Conservation (phyloP, 169 alveolate species). For the Plasmodium falciparum region DNA sequence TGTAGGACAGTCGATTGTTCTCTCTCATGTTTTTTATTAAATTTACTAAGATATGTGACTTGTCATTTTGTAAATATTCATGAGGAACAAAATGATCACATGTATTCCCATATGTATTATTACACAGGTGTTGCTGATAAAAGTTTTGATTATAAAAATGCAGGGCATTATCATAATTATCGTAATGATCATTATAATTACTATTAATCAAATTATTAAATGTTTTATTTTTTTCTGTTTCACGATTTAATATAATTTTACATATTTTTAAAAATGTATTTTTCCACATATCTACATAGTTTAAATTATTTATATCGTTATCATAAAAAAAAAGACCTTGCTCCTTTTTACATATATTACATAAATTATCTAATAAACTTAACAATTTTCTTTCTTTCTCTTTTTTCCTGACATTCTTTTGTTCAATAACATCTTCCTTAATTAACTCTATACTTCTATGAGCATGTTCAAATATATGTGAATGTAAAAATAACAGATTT, state of each 20-base stretch:
- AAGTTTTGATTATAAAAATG: too few relatives aligned
- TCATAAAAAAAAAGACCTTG: slow-evolving; percentile 21
- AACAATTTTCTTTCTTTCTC: slow-evolving; percentile 23
- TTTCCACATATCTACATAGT: slow-evolving; percentile 41
- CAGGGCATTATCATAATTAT: too few relatives aligned
- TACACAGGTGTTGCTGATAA: neutral
- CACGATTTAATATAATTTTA: neutral
- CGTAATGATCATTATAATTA: too few relatives aligned
- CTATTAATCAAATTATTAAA: too few relatives aligned
- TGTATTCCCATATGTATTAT: neutral
- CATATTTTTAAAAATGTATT: slow-evolving; percentile 47
- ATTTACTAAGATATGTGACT: slow-evolving; percentile 6
- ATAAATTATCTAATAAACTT: slow-evolving; percentile 31
- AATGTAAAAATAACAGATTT: slow-evolving; percentile 26
- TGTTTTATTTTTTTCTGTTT: too few relatives aligned
- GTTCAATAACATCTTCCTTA: slow-evolving; percentile 18
- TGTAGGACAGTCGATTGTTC: slow-evolving; percentile 35
- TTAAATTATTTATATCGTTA: slow-evolving; percentile 26
- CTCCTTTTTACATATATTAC: slow-evolving; percentile 40
- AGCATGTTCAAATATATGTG: slow-evolving; percentile 65
- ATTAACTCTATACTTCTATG: slow-evolving; percentile 58
- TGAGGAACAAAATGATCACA: neutral
- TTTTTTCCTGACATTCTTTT: slow-evolving; percentile 18
- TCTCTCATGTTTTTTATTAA: slow-evolving; percentile 20
- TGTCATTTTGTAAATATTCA: neutral